Conservation (phyloP, 768 basidiomycete species). For the Podaxis carcinomalis region DNA sequence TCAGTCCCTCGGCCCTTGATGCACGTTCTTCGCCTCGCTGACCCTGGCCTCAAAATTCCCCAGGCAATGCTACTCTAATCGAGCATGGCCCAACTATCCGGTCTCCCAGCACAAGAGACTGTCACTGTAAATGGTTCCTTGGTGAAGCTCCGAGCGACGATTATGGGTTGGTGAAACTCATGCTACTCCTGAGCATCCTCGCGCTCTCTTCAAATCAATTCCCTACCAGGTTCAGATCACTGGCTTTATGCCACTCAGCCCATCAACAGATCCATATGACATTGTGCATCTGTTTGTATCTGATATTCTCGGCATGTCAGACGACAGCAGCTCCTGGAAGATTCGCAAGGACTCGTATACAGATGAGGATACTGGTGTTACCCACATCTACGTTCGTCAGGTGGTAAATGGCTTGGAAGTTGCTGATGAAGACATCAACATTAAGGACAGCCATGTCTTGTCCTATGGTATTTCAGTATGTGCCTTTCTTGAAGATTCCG, state of each 20-base stretch:
- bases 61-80: no score
- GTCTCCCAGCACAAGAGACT: no score
- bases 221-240: conserved; percentile 42
- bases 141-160: no score
- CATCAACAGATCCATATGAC: conserved; percentile 45
- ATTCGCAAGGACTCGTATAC: conserved; percentile 86
- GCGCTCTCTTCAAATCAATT: conserved; percentile 59
- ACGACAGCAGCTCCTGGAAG: conserved; percentile 40
- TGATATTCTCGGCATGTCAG: conserved; percentile 35
- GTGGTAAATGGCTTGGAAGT: conserved; percentile 84
- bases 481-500: conserved; percentile 13
- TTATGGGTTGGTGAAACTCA: no score
- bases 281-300: conserved; percentile 63
- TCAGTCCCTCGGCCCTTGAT: no score
- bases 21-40: no score
- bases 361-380: conserved; percentile 79
- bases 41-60: no score
- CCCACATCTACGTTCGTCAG: conserved; percentile 87
- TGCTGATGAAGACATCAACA: conserved; percentile 85
- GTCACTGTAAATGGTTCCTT: no score
- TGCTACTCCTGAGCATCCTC: conserved; percentile 67
- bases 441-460: conserved; percentile 77
- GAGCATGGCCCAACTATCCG: no score
- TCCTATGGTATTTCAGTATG: conserved; percentile 86
- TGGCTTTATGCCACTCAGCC: conserved; percentile 33